These are phyloP conservation scores for Malus hybrid DNA, from an alignment of 331 rosid genomes.

Conservation along the genomic window DNA sequence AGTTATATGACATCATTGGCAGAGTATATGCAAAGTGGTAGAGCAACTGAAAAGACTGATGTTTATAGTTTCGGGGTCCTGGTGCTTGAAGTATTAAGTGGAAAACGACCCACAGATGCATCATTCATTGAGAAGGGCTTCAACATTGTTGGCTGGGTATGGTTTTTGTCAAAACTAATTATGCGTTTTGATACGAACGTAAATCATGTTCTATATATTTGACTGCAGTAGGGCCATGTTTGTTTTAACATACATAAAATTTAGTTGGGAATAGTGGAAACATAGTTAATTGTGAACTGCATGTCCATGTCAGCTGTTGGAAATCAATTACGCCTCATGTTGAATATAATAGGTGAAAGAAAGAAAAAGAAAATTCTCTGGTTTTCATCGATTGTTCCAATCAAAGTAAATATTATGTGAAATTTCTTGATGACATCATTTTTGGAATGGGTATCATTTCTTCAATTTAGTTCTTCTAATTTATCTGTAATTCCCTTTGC, in stretches of 20 bases:
- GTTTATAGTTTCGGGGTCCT: constrained; percentile 95
- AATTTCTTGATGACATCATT: background rate
- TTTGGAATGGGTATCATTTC: background rate
- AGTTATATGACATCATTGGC: constrained; percentile 19
- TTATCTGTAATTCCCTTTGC: constrained; percentile 21
- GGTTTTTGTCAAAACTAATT: background rate
- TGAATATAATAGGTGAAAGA: background rate
- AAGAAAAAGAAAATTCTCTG: background rate
- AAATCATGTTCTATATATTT: background rate
- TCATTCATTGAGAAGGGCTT: constrained; percentile 94
- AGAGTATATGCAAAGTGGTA: constrained; percentile 99
- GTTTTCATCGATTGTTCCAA: background rate
- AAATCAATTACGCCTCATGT: background rate
- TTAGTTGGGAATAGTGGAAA: background rate
- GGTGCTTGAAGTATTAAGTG: constrained; percentile 90
- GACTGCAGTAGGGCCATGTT: background rate
- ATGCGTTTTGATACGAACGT: background rate
- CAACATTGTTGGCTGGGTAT: constrained; percentile 97
- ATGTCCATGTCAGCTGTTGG: background rate
- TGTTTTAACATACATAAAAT: background rate
- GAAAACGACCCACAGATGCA: constrained; percentile 97
- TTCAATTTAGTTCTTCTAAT: constrained; percentile 9
- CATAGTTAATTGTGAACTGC: background rate
- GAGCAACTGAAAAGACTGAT: constrained; percentile 97
- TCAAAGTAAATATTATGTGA: background rate